A percentile compares a stretch with the other conserved stretches of the same genome.
phyloP scores from a whole-genome alignment of 129 eudicot species.

The Dittrichia graveolens region DNA sequence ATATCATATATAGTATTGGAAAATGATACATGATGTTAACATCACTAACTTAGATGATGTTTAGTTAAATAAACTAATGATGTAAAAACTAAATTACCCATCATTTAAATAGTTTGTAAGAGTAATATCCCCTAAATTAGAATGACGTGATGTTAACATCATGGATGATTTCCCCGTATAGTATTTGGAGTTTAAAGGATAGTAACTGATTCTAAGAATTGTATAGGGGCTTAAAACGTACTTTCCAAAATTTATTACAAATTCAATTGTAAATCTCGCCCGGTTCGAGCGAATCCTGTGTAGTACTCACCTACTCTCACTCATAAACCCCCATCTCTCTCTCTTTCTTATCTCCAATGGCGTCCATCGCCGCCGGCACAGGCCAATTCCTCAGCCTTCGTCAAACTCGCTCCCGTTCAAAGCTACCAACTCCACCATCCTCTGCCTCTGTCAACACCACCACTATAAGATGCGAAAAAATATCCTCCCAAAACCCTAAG shows the following conservation, averaged over 20 bases:
- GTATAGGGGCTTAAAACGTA: no score
- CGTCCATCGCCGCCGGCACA: slow-evolving; percentile 43
- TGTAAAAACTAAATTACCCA: no score
- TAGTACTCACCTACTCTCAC: slow-evolving; percentile 26
- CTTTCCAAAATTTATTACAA: neutral
- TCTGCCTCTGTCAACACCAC: slow-evolving; percentile 15
- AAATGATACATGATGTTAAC: no score
- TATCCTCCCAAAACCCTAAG: slow-evolving; percentile 41
- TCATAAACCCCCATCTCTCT: slow-evolving; percentile 33
- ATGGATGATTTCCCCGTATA: no score
- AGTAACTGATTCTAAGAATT: no score
- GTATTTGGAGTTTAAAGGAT: no score
- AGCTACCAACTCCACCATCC: neutral
- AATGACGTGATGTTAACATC: no score
- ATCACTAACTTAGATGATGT: no score
- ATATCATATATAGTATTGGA: no score
- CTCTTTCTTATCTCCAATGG: slow-evolving; percentile 47
- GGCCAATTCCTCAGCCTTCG: slow-evolving; percentile 33
- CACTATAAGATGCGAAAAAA: slow-evolving; percentile 35
- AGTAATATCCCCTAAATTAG: no score
- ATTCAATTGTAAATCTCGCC: slow-evolving; percentile 35
- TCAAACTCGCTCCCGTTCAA: slow-evolving; percentile 26
- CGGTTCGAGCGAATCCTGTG: neutral
- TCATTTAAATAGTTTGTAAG: no score
- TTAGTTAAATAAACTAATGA: no score